Conservation (phyloP, 2,329 filamentous ascomycete genomes). For the Neospermospora avenae region DNA sequence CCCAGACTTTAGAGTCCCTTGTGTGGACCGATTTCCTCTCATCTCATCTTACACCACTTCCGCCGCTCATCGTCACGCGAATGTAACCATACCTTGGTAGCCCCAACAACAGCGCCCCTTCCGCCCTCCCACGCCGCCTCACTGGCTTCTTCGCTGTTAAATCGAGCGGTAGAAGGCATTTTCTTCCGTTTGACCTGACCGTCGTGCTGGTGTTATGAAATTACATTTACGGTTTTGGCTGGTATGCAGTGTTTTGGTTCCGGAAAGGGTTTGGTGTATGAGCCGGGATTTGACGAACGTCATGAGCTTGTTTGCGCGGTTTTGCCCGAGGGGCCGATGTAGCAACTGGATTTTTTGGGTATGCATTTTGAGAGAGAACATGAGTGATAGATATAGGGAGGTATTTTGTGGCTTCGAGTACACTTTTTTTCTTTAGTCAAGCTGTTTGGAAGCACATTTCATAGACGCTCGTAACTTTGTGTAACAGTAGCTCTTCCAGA, state of each 20-base stretch:
- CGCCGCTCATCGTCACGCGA: no score
- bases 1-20: background rate
- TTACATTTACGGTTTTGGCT: slow-evolving; percentile 11
- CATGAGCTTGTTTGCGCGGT: slow-evolving; percentile 14
- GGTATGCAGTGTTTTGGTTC: background rate
- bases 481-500: no score
- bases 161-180: slow-evolving; percentile 54
- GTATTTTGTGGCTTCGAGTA: no score
- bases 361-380: no score
- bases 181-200: background rate
- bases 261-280: background rate
- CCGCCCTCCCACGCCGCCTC: slow-evolving; percentile 70
- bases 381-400: no score
- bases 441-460: no score
- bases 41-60: background rate
- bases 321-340: background rate
- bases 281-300: slow-evolving; percentile 10
- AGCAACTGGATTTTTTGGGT: background rate
- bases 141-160: slow-evolving; percentile 64
- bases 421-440: no score
- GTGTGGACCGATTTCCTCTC: no score
- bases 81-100: slow-evolving; percentile 52
- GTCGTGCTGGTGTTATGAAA: background rate
- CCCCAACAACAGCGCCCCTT: slow-evolving; percentile 63
- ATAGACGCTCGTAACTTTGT: no score